These are phyloP conservation scores for Gymnopilus junonius DNA, from an alignment of 768 basidiomycete species.

Conservation along the genomic window DNA sequence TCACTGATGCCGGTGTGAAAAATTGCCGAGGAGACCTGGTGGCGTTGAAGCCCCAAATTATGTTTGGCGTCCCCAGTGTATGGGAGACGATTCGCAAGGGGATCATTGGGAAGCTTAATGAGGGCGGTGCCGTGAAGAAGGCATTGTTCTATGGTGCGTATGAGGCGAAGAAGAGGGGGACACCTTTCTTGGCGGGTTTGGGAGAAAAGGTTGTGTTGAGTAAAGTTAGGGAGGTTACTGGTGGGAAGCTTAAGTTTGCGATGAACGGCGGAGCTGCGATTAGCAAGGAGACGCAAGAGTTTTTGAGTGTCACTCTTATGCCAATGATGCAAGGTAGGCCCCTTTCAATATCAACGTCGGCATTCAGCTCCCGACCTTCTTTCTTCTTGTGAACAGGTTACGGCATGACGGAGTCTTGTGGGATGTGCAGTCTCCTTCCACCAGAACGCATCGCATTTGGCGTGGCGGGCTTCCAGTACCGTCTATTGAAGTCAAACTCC, in stretches of 20 bases:
- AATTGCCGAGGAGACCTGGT: conserved; percentile 76
- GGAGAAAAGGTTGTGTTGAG: conserved; percentile 74
- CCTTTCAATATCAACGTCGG: no score
- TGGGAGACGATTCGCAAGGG: conserved; percentile 94
- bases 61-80: conserved; percentile 88
- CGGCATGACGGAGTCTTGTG: conserved; percentile 88
- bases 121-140: conserved; percentile 60
- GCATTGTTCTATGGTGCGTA: conserved; percentile 74
- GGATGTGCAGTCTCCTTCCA: conserved; percentile 80
- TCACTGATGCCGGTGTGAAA: conserved; percentile 82
- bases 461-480: conserved; percentile 76
- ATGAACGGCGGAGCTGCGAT: conserved; percentile 82
- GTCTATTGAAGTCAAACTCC: conserved; percentile 80
- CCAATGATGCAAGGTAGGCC: conserved; percentile 76
- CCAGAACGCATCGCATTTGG: conserved; percentile 72
- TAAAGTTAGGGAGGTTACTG: conserved; percentile 73
- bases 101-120: conserved; percentile 74
- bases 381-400: conserved; percentile 53
- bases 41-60: conserved; percentile 74
- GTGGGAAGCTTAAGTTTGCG: conserved; percentile 74
- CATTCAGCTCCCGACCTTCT: neutral
- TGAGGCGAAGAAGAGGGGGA: conserved; percentile 60
- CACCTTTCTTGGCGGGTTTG: conserved; percentile 60
- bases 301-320: conserved; percentile 71
- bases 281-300: conserved; percentile 81